Base-by-base conservation (phyloP, 352 stramenopile genomes). In the Hyphochytrium catenoides region DNA sequence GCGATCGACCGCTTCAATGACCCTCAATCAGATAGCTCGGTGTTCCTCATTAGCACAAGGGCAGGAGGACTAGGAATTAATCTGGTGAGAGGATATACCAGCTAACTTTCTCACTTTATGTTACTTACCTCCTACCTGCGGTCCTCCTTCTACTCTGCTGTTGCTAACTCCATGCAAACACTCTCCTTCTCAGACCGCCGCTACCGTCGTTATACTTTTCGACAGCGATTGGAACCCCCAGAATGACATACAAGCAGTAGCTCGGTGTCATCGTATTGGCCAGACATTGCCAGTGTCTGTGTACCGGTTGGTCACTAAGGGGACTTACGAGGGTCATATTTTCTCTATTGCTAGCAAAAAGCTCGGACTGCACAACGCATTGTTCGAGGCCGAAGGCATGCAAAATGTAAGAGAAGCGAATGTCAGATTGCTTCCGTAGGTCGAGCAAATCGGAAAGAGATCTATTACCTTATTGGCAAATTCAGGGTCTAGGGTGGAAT, bases 251-350 rank as follows among this genome's bases (percentile, higher is more conserved):
- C 90, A 99, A 55, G 84, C 84, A 16, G 87, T 93, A 34, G 91
- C 91, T 5, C 82, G 92, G 43, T 98, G 89, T 43, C 93, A 99
- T 57, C 79, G 93, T 51, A 99, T 99, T 43, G 93, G 93, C 4
- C 91, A 99, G 54, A 98, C 88, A 0, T 94, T 98, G 48, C 88
- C 92, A 23, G 92, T 99, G 24, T 93, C 85, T 48, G 95, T 99
- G 22, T 99, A 98, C 57, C 86, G 93, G 29, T 44, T 99, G 8
- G 84, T 99, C 39, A 98, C 91, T 7, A 95, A 94, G 56, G 84
- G 93, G 33, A 95, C 85, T 15, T 98, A 98, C 47, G 92, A 99
- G 58, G 83, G 89, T 29, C 86, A 98, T 48, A 97, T 99, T 84
- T 97, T 99, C 62, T 87, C 96, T 38, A 88, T 95, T 43, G 91